Conservation (phyloP, 2,329 filamentous ascomycete genomes). For the Fusarium begoniae region DNA sequence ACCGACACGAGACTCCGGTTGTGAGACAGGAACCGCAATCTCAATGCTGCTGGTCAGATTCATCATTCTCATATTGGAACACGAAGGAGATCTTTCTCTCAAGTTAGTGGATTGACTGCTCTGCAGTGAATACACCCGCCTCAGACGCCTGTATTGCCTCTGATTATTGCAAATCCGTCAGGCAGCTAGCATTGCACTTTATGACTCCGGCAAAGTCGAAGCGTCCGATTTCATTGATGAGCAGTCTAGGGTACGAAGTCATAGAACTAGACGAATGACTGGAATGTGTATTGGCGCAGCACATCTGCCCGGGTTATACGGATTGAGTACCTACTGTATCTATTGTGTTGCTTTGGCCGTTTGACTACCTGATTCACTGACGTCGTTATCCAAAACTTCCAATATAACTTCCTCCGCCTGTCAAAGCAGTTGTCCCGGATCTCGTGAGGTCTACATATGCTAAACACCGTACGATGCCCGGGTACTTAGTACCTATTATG, state of each 20-base stretch:
- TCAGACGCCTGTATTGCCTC: background rate
- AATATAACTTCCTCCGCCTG: background rate
- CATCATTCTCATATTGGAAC: background rate
- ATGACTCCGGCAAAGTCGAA: background rate
- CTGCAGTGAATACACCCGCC: background rate
- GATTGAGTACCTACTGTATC: too few species aligned
- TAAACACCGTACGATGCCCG: background rate
- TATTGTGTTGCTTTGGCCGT: background rate
- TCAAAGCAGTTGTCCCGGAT: background rate
- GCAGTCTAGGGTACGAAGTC: background rate
- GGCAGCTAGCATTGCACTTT: background rate
- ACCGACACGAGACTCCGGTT: slow-evolving; percentile 23
- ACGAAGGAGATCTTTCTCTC: background rate
- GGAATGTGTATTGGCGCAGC: background rate
- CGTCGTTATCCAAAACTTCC: background rate
- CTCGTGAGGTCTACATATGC: background rate
- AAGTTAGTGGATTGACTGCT: background rate
- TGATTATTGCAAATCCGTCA: background rate
- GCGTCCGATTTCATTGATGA: background rate
- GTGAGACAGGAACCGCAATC: slow-evolving; percentile 14
- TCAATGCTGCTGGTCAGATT: background rate
- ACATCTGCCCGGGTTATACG: background rate
- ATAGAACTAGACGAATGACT: background rate
- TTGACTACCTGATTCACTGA: background rate
- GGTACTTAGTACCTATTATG: background rate